Percentiles rank a stretch among this genome's conserved stretches.
Evolutionary conservation across 257 asterid genomes (phyloP).

Genomic region (Euphrasia confusa): DNA sequence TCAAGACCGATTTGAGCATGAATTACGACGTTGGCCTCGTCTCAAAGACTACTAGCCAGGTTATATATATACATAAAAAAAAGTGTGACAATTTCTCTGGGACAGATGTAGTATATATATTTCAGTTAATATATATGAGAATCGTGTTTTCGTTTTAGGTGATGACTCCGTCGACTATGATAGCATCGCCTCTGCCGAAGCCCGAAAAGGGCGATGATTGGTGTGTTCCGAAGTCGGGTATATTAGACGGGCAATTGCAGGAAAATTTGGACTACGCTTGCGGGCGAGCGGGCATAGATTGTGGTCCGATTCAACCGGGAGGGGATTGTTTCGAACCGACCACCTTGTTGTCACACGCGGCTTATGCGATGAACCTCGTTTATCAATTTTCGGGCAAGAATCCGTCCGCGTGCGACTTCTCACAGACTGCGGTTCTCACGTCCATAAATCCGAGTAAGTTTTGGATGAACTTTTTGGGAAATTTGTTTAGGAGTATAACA

Average conservation of each 20-base stretch:
- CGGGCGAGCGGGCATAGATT: constrained; percentile 45
- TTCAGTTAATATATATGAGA: not conserved
- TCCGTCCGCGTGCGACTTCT: constrained; percentile 48
- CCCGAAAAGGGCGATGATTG: constrained; percentile 27
- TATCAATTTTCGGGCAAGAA: constrained; percentile 35
- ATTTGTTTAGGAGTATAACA: too few species aligned
- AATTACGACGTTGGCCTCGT: constrained; percentile 48
- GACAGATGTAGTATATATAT: too few species aligned
- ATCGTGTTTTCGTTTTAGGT: not conserved
- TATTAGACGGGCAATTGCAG: constrained; percentile 39
- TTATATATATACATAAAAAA: constrained; percentile 17
- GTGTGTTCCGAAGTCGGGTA: constrained; percentile 49
- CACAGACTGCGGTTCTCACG: constrained; percentile 44
- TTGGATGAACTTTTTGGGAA: too few species aligned
- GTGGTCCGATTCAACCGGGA: constrained; percentile 56
- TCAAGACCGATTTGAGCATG: constrained; percentile 50
- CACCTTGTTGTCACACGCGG: constrained; percentile 46
- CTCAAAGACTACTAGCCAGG: constrained; percentile 42
- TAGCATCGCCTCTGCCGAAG: constrained; percentile 21
- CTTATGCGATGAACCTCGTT: constrained; percentile 59
- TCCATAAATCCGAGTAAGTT: constrained; percentile 48
- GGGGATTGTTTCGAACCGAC: constrained; percentile 66
- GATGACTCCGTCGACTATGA: constrained; percentile 30
- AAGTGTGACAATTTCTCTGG: too few species aligned
- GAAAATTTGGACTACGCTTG: constrained; percentile 57